A percentile compares a stretch with the other conserved stretches of the same genome.
Evolutionary conservation across 2,329 filamentous ascomycete genomes (phyloP).

Genomic region (Claviceps capensis): DNA sequence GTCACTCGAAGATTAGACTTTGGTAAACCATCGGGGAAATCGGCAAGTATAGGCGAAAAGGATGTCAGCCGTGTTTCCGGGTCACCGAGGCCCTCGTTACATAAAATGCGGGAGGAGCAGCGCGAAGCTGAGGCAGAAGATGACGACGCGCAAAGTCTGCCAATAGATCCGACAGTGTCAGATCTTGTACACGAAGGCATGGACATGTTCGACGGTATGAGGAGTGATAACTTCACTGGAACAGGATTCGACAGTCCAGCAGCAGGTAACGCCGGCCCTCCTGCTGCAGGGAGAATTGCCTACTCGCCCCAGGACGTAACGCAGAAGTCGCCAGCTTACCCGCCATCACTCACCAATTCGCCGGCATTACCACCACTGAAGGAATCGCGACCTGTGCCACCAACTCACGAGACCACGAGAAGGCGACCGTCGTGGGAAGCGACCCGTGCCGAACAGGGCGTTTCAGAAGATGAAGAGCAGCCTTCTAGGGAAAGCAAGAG

Average conservation of each 20-base stretch:
- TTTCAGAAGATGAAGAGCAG: conserved; percentile 10
- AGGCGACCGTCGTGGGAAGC: conserved; percentile 1
- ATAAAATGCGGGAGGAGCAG: background rate
- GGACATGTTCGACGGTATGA: conserved; percentile 24
- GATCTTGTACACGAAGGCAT: conserved; percentile 28
- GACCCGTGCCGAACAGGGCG: conserved; percentile 7
- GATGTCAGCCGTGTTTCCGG: conserved; percentile 14
- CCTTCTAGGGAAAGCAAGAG: conserved; percentile 13
- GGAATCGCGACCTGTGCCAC: background rate
- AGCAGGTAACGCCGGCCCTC: conserved; percentile 4
- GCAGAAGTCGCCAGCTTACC: background rate
- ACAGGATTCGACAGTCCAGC: conserved; percentile 3
- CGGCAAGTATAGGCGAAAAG: conserved; percentile 4
- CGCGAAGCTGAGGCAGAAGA: conserved; percentile 14
- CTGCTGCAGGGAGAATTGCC: background rate
- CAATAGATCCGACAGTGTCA: conserved; percentile 10
- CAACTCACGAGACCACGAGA: background rate
- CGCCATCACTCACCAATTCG: background rate
- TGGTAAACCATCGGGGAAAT: conserved; percentile 11
- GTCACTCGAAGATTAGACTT: conserved; percentile 45
- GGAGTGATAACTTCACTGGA: conserved; percentile 7
- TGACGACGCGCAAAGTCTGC: conserved; percentile 8
- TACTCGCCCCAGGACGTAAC: conserved; percentile 5
- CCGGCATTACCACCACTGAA: background rate
- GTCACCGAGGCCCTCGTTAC: conserved; percentile 2